Evolutionary conservation across 2,329 filamentous ascomycete species (phyloP), one percentile per base, ranked within the genome.

Genomic region (Ascocoryne sarcoides): DNA sequence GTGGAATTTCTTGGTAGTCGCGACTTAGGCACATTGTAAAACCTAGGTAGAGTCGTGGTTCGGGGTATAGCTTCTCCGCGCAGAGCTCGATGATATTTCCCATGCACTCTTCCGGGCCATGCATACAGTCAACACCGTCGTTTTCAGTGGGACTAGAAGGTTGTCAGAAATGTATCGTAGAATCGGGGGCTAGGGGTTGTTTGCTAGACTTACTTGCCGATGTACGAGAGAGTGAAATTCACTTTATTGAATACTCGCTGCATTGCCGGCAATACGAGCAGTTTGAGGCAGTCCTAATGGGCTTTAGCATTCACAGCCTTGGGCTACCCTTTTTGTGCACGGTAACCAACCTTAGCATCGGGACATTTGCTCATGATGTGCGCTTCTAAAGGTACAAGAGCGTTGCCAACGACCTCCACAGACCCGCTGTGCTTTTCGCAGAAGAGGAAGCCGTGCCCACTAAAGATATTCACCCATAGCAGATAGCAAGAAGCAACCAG

Each of bases 301-400:
- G 5, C 33, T 15, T 37, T 36, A 39, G 36, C 30, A 9, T 4
- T 43, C 29, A 37, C 28, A 16, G 36, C 12, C 5, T 44, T 26
- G 20, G 18, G 8, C 3, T 18, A 15, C 2, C 8, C 26, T 20
- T 31, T 15, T 32, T 21, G 29, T 19, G 45, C n/a, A n/a, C n/a
- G 7, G 23, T 26, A 26, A 26, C 64, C 9, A 56, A 75, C 73
- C 61, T 72, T 74, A 2, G 92, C 88, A 63, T 98, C 92, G 0
- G 90, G 89, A 57, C 92, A 98, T 70, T 96, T 95, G 65, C 80
- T 85, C 82, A 96, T 98, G 54, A 96, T 92, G 62, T 96, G 90
- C 41, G 87, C 85, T 61, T 98, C 92, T 2, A 98, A 65, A 3
- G 87, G 84, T 4, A 96, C 82, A 43, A 69, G 63, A 34, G 36